Conservation (phyloP, 352 stramenopile species). For the Bremia lactucae region DNA sequence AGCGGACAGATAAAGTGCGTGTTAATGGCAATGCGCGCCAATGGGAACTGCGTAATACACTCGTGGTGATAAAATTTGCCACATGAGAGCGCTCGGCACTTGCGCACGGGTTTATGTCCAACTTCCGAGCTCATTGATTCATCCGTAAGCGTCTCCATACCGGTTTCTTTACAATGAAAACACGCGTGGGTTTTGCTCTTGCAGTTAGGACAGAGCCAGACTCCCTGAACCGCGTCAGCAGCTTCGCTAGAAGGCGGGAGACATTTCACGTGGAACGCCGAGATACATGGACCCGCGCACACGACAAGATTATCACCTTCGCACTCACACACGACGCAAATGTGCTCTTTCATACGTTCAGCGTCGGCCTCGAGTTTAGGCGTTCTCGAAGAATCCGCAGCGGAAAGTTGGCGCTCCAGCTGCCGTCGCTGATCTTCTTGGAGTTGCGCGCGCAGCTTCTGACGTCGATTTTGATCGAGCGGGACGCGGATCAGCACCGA, state of each 20-base stretch:
- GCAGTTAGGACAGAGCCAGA: slow-evolving; percentile 60
- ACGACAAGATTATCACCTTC: slow-evolving; percentile 40
- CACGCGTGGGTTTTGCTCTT: slow-evolving; percentile 46
- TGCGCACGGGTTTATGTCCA: slow-evolving; percentile 31
- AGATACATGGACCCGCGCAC: slow-evolving; percentile 62
- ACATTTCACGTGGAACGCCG: slow-evolving; percentile 54
- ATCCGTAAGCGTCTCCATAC: slow-evolving; percentile 16
- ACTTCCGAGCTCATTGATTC: slow-evolving; percentile 5
- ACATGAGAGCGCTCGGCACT: slow-evolving; percentile 72
- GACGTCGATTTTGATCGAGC: slow-evolving; percentile 46
- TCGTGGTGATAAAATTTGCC: slow-evolving; percentile 80
- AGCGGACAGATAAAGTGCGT: slow-evolving; percentile 80
- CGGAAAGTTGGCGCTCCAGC: slow-evolving; percentile 7
- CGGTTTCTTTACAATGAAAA: slow-evolving; percentile 70
- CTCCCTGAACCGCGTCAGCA: slow-evolving; percentile 4
- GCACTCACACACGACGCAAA: slow-evolving; percentile 60
- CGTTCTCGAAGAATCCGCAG: neutral
- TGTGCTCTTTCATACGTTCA: slow-evolving; percentile 31
- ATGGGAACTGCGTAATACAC: slow-evolving; percentile 68
- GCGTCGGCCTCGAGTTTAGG: slow-evolving; percentile 6
- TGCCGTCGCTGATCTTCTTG: slow-evolving; percentile 27
- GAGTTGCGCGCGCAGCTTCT: slow-evolving; percentile 46
- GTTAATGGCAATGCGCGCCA: slow-evolving; percentile 64
- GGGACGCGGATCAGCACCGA: slow-evolving; percentile 65
- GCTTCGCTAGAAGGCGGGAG: slow-evolving; percentile 10